Percentiles rank a stretch among this genome's conserved stretches.
phyloP scores from a whole-genome alignment of 805 yeast species.

The Candida nitratophila region DNA sequence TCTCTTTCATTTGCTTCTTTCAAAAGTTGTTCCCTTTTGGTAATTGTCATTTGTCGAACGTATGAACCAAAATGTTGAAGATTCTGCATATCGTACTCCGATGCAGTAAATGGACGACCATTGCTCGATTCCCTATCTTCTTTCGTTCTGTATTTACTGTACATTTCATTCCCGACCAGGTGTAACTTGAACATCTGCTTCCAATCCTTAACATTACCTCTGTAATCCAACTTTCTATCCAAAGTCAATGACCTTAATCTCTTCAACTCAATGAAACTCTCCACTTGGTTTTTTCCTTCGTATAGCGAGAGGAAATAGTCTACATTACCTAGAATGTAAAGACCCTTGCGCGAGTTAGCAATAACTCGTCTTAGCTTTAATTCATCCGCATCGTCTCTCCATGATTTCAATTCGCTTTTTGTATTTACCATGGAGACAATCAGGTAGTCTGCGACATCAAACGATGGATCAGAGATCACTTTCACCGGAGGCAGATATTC shows the following conservation, averaged over 20 bases:
- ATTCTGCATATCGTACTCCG: constrained; percentile 11
- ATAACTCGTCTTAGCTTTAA: constrained; percentile 4
- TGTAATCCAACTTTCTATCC: background rate
- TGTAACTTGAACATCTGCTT: constrained; percentile 7
- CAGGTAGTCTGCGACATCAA: constrained; percentile 24
- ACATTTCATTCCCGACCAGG: constrained; percentile 11
- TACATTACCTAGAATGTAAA: constrained; percentile 6
- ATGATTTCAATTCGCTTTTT: constrained; percentile 15
- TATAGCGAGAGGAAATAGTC: background rate
- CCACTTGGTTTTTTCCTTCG: too few relatives aligned
- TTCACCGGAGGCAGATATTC: constrained; percentile 17
- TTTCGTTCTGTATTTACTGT: background rate
- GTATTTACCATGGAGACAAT: constrained; percentile 27
- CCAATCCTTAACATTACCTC: background rate
- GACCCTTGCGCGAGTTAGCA: background rate
- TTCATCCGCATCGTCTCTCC: constrained; percentile 13
- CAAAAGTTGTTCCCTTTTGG: constrained; percentile 1
- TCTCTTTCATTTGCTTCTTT: too few relatives aligned
- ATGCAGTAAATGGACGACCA: background rate
- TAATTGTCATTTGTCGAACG: constrained; percentile 13
- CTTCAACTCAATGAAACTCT: too few relatives aligned
- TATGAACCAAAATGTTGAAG: constrained; percentile 19
- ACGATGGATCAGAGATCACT: constrained; percentile 10
- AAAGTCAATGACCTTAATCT: too few relatives aligned
- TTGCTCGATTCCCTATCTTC: too few relatives aligned